Base-by-base conservation (phyloP, 805 yeast species). In the Kazachstania martiniae region DNA sequence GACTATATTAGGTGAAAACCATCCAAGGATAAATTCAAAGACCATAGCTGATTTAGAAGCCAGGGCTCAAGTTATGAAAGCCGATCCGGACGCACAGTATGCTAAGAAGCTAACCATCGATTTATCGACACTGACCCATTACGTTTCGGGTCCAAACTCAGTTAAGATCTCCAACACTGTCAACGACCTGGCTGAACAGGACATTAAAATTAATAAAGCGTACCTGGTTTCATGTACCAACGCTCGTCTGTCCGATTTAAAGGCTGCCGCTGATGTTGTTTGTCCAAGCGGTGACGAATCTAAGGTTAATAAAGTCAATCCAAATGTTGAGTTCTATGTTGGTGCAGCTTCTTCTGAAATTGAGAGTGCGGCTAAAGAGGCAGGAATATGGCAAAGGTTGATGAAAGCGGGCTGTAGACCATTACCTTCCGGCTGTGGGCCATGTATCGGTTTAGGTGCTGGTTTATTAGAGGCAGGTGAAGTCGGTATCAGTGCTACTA, bases 381-480 rank as follows among this genome's bases (percentile, higher is more conserved):
- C 61, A 27, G 98, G 99, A 35, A 93, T 94, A 12, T 93, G 99
- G 98, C 70, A 86, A 48, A 74, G 74, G 14, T 68, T 91, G 37
- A 50, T 91, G 29, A 89, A 78, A 35, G 95, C 97, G 8, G 99
- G 99, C 33, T 94, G 95, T 38, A 82, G 65, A 47, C 84, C 95
- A 22, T 72, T 91, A 46, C 97, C 97, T 14, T 94, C 98, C 12
- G 99, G 99, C 15, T 91, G 99, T 65, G 99, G 99, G 28, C 99
- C 99, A 16, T 91, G 99, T 66, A 91, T 91, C 53, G 99, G 99
- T 23, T 66, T 91, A 35, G 99, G 99, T 35, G 70, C 93, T 18
- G 99, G 99, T 31, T 65, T 91, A 42, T 66, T 91, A 44, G 77
- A 91, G 60, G 89, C 84, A 22, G 98, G 98, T 28, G 97, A 91